These are phyloP conservation scores for Chalara sp. DNA, from an alignment of 2,329 filamentous ascomycete genomes.

Conservation along the genomic window DNA sequence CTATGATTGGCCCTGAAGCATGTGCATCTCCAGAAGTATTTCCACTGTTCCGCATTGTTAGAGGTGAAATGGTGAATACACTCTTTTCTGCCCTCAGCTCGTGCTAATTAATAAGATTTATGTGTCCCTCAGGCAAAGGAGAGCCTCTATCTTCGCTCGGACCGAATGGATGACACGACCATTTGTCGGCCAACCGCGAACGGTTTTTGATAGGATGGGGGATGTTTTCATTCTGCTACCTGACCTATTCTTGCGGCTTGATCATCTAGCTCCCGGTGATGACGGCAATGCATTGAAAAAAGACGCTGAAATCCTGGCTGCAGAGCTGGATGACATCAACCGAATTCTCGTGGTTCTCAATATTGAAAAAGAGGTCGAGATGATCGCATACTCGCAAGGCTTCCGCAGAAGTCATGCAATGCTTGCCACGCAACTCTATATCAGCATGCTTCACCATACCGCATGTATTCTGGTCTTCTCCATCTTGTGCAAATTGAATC, in stretches of 20 bases:
- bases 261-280: not conserved
- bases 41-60: not conserved
- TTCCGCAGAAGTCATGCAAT: no score
- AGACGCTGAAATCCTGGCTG: not conserved
- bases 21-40: not conserved
- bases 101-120: not conserved
- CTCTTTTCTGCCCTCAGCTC: not conserved
- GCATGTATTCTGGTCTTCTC: no score
- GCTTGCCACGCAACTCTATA: no score
- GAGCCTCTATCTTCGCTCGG: not conserved
- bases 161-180: not conserved
- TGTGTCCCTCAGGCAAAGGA: not conserved
- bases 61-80: not conserved
- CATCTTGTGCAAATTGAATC: no score
- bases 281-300: not conserved
- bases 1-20: not conserved
- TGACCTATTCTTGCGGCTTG: not conserved
- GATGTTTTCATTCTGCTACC: not conserved
- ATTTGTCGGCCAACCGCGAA: not conserved
- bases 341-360: no score
- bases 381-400: no score
- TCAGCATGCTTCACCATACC: no score
- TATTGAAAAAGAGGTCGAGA: no score
- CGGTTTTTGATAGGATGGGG: not conserved
- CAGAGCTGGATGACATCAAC: not conserved